A percentile compares a stretch with the other conserved stretches of the same genome.
phyloP scores from a whole-genome alignment of 2,329 filamentous ascomycete genomes.

The Huntiella bhutanensis region DNA sequence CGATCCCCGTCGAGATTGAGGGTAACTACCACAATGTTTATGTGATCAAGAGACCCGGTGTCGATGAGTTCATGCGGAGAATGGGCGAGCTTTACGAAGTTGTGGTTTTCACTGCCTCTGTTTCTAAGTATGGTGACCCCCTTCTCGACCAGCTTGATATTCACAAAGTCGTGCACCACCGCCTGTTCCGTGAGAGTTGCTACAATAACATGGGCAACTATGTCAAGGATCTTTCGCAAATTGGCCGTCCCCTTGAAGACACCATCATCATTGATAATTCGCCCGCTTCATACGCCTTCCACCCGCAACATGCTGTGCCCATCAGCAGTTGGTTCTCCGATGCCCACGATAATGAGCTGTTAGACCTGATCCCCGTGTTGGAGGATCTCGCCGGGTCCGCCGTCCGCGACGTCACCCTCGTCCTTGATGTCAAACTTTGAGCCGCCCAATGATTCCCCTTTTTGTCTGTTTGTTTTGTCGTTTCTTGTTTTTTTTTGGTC shows the following conservation, averaged over 20 bases:
- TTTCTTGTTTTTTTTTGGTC: constrained; percentile 16
- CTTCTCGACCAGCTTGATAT: constrained; percentile 93
- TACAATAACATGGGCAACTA: constrained; percentile 99
- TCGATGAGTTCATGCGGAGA: constrained; percentile 97
- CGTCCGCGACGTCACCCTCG: constrained; percentile 89
- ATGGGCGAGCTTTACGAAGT: constrained; percentile 97
- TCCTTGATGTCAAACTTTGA: constrained; percentile 76
- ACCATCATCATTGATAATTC: constrained; percentile 99
- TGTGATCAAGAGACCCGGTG: constrained; percentile 96
- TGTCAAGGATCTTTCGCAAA: constrained; percentile 95
- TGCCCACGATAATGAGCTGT: constrained; percentile 93
- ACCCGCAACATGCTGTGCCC: constrained; percentile 93
- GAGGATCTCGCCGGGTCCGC: constrained; percentile 82
- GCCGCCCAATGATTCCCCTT: constrained; percentile 14
- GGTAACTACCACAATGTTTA: constrained; percentile 99
- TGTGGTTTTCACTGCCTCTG: constrained; percentile 94
- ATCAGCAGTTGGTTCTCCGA: constrained; percentile 99
- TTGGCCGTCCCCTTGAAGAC: constrained; percentile 85
- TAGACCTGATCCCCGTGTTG: constrained; percentile 93
- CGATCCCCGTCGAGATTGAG: constrained; percentile 96
- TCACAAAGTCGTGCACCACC: constrained; percentile 87
- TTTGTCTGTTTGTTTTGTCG: constrained; percentile 17
- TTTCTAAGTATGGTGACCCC: constrained; percentile 97
- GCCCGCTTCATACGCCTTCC: constrained; percentile 97
- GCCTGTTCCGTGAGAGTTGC: constrained; percentile 93